Evolutionary conservation across 2,329 filamentous ascomycete species (phyloP), one percentile per base, ranked within the genome.

Genomic region (Talaromyces albobiverticillius): DNA sequence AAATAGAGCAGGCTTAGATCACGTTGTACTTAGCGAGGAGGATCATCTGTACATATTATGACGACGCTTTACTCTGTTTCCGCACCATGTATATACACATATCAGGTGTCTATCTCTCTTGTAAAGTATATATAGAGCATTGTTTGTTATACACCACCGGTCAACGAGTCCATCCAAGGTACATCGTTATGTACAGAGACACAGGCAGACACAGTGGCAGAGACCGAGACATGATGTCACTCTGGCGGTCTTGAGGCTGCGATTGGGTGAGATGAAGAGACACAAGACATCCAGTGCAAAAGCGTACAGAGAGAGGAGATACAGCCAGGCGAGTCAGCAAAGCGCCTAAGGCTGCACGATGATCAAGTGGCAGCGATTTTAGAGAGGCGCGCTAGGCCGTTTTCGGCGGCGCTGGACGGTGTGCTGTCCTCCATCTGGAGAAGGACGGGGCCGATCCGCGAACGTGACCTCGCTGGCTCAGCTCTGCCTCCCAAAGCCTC

Each of bases 371-470:
- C 48, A 14, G 16, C n/a, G 8, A 0, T n/a, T n/a, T n/a, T n/a
- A n/a, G n/a, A n/a, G n/a, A n/a, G n/a, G n/a, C 9, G 4, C 29
- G 16, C 49, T 52, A 52, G 49, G 10, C 41, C 41, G 5, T 1
- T 29, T 52, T 25, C 32, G 41, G 50, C 16, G 16, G 10, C n/a
- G 10, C 18, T 43, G 25, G 23, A 26, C 22, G 22, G 31, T 32
- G 22, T 18, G 42, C 50, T 46, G 32, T 45, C 32, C 50, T 31
- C n/a, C 26, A 45, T 51, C 49, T 51, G 49, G 49, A 45, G 38
- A 34, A 51, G 34, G 29, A 7, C 13, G 40, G 29, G 40, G 49
- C 29, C 22, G 40, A 45, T 52, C 50, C 18, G 41, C 2, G 50
- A 52, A 51, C 52, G 53, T 51, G 38, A 50, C 31, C 45, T 51